phyloP scores from a whole-genome alignment of 192 early-diverging fungal genomes.

The Umbelopsis ramanniana region DNA sequence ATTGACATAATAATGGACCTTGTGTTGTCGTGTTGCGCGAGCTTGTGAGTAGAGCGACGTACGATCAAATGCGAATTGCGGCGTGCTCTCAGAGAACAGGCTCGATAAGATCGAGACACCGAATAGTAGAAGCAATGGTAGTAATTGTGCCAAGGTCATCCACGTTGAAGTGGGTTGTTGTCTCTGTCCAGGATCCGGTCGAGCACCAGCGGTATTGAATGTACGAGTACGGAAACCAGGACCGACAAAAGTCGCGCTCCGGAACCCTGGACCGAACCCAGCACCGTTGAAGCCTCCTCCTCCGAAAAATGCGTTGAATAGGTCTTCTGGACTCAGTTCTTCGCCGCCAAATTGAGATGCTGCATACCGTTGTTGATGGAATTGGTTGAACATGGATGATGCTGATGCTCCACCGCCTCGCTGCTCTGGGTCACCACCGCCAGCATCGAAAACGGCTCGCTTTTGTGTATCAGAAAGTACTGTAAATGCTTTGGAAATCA shows the following conservation, averaged over 20 bases:
- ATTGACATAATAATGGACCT: conserved; percentile 86
- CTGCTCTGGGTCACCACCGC: conserved; percentile 75
- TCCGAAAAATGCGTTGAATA: conserved; percentile 97
- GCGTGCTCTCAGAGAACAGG: conserved; percentile 55
- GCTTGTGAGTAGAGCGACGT: conserved; percentile 51
- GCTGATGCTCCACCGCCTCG: conserved; percentile 46
- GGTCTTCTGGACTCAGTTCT: conserved; percentile 90
- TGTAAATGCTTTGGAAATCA: conserved; percentile 90
- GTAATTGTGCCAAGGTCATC: conserved; percentile 68
- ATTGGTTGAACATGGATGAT: conserved; percentile 46
- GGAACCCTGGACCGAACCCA: conserved; percentile 40
- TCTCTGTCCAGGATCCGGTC: conserved; percentile 42
- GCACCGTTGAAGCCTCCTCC: conserved; percentile 59
- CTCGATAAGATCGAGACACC: conserved; percentile 74
- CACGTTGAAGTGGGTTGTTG: conserved; percentile 49
- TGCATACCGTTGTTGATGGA: conserved; percentile 27
- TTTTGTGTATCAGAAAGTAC: conserved; percentile 89
- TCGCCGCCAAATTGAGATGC: conserved; percentile 47
- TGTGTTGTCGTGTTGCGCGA: conserved; percentile 60
- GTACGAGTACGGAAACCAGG: conserved; percentile 64
- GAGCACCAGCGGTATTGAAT: conserved; percentile 33
- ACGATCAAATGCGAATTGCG: conserved; percentile 68
- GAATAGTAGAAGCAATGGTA: conserved; percentile 80
- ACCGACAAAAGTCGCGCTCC: conserved; percentile 56
- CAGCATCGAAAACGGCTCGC: conserved; percentile 82